Base-by-base conservation (phyloP, 2,329 filamentous ascomycete species). In the Cladosporium sp. region DNA sequence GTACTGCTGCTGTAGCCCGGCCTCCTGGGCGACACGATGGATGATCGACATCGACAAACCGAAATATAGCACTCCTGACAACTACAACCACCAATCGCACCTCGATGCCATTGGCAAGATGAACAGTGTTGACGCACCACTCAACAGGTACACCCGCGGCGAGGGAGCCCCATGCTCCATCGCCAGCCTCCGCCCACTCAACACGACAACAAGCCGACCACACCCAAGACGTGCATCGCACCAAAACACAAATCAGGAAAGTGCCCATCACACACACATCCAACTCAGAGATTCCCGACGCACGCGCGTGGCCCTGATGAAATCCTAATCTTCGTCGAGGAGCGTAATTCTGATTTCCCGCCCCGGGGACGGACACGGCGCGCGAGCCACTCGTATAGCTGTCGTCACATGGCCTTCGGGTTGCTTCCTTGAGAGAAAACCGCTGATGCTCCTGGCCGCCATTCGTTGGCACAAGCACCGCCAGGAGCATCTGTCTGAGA, bases 351-450 rank as follows among this genome's bases (percentile, higher is more conserved):
- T 25, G 14, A 25, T 23, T 25, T 25, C 54, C 54, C 21, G 30
- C 28, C 54, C 28, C 16, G 4, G 32, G 54, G 54, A 57, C 54
- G 54, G 54, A 57, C 54, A 57, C 54, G 23, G 54, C 30, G 26
- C 39, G 54, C 54, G 30, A 46, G n/a, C 16, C 11, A 18, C 3
- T n/a, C 30, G 54, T 57, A 21, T 14, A 53, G 32, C 30, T 57
- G 54, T 57, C 54, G 54, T 57, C 54, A 57, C 14, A 21, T 18
- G 54, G 8, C 54, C 8, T 32, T 21, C 51, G 28, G 51, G 51
- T 46, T 30, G 51, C 51, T 28, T 32, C 28, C 8, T 32, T 26
- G 54, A 39, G 5, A 57, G 4, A 36, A 36, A 32, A 32, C 13
- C 1, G 14, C 8, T 25, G 51, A 54, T 46, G 39, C 16, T 21